Evolutionary conservation across 345 rosid genomes (phyloP), one percentile per base, ranked within the genome.

Genomic region (Cardiospermum halicacabum): DNA sequence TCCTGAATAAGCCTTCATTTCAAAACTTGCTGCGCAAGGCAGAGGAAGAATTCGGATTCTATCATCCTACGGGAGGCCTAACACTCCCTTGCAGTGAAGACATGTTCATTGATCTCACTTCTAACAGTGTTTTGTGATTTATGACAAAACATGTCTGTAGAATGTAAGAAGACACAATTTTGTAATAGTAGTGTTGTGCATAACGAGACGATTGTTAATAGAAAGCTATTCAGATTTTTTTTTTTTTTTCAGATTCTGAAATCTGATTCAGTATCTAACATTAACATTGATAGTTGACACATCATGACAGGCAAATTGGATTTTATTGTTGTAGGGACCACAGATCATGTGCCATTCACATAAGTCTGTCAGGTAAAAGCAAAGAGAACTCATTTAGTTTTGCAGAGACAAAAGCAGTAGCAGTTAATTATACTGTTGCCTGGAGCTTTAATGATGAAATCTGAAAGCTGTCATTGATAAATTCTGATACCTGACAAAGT

Each of bases 61-160:
- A 55, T 67, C 69, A 65, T 65, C 66, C 73, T 62, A 74, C 69
- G 80, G 84, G 78, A 30, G 77, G 79, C 45, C 74, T 80, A 32
- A 80, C 79, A 13, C 73, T 77, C 45, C 82, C 82, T 31, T 80
- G 79, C 66, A 64, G 56, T 51, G 79, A 82, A 80, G 74, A 77
- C 15, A 16, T 53, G 12, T 82, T 80, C 39, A 48, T 70, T 50
- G 58, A 70, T 18, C 73, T 75, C 49, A 72, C 74, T 50, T 83
- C 77, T n/a, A n/a, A 54, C 43, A 57, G 28, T 26, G 10, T 6
- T 3, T 21, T 2, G 13, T 72, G 27, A 55, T 21, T 8, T 24
- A 61, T 11, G 15, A n/a, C 47, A 40, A 40, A 3, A 8, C 16
- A 40, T 40, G n/a, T n/a, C n/a, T n/a, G n/a, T n/a, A n/a, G n/a